Evolutionary conservation across 1,284 basidiomycete species (phyloP).

Genomic region (Boletus mariae): DNA sequence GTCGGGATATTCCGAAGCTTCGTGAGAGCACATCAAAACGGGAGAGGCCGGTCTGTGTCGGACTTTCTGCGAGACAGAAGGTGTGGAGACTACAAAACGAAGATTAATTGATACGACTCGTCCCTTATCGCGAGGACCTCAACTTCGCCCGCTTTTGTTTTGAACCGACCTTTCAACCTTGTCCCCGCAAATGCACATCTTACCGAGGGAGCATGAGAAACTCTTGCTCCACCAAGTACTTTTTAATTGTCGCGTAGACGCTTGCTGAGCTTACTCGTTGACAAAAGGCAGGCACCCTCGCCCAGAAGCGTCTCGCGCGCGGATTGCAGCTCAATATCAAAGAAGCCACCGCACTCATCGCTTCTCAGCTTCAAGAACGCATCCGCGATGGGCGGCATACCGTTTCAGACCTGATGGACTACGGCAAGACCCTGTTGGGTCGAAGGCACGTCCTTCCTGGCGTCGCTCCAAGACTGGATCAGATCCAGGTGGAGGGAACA

Average conservation of each 20-base stretch:
- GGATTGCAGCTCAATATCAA: slow-evolving; percentile 84
- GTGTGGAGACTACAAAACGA: too few relatives aligned
- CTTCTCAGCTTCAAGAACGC: slow-evolving; percentile 87
- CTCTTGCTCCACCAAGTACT: slow-evolving; percentile 52
- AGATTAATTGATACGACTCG: background rate
- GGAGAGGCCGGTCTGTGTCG: too few relatives aligned
- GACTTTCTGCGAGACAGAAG: too few relatives aligned
- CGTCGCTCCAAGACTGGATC: slow-evolving; percentile 64
- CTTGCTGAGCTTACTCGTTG: background rate
- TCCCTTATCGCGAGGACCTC: slow-evolving; percentile 9
- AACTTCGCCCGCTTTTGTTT: background rate
- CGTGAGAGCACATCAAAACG: too few relatives aligned
- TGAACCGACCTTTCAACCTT: background rate
- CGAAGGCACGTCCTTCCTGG: slow-evolving; percentile 85
- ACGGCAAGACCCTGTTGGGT: slow-evolving; percentile 88
- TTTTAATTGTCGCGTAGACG: background rate
- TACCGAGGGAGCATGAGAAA: slow-evolving; percentile 50
- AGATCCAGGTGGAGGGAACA: slow-evolving; percentile 92
- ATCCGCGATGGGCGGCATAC: slow-evolving; percentile 67
- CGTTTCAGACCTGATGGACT: slow-evolving; percentile 89
- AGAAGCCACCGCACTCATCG: slow-evolving; percentile 89
- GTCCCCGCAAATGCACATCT: slow-evolving; percentile 39
- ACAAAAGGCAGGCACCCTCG: slow-evolving; percentile 73
- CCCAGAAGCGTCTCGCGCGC: slow-evolving; percentile 91
- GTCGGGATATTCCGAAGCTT: too few relatives aligned